Base-by-base conservation (phyloP, 2,329 filamentous ascomycete species). In the Immersiporthe knoxdaviesiana region DNA sequence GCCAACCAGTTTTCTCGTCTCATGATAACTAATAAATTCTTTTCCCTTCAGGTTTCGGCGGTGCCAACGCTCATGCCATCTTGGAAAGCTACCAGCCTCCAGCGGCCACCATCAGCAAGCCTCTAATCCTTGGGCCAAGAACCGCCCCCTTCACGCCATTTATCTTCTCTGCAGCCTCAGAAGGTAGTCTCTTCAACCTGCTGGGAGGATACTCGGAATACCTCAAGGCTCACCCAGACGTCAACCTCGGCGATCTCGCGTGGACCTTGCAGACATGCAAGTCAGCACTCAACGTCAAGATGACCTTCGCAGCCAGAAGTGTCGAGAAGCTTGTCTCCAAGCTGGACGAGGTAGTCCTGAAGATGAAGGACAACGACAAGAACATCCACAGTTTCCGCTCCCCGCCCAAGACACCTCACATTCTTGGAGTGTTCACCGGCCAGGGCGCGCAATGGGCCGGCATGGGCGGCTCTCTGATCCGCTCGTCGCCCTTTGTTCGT, bases 361-460 rank as follows among this genome's bases (percentile, higher is more conserved):
- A 47, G 21, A 47, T 47, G 44, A 47, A 47, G 21, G 44, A 47
- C 2, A 27, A 54, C 18, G 16, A 59, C 18, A 14, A 35, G 30
- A 32, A 35, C 7, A 59, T 35, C 8, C 54, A 30, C 54, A n/a
- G 54, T 59, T 30, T 59, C 54, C 27, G 54, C 14, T 30, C 27
- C 12, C 52, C 50, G 14, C 52, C 67, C 24, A 66, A 56, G 54
- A 62, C 63, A 5, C 54, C 58, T 21, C 8, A 58, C 6, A 47
- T 59, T 2, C 32, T 63, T 1, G 70, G 70, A 1, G 72, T 79
- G 18, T 79, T 79, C 68, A 79, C 78, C 1, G 78, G 78, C 1
- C 77, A 79, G 60, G 78, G 78, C 6, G 77, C 76, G 0, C 77
- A 79, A 62, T 79, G 76, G 77, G 68, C 74, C 1, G 41, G 68